Evolutionary conservation across 1,284 basidiomycete genomes (phyloP).

Genomic region (Jaminaea rosea): DNA sequence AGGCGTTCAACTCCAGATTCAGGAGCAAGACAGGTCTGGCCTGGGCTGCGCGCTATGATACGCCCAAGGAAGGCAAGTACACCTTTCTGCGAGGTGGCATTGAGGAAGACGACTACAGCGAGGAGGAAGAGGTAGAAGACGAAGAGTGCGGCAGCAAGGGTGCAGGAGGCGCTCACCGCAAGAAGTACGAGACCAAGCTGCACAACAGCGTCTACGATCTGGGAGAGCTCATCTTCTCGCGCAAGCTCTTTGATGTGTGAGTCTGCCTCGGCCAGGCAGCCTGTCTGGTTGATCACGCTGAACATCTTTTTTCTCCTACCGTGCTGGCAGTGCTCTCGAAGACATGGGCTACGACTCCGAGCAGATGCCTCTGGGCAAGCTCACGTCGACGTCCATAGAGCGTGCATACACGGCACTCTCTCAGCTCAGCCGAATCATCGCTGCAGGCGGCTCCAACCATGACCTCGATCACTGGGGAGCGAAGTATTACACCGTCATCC

Average conservation of each 20-base stretch:
- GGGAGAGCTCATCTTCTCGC: background rate
- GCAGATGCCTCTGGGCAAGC: background rate
- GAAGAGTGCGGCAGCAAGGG: background rate
- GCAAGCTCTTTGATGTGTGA: background rate
- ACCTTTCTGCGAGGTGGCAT: background rate
- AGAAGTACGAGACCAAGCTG: background rate
- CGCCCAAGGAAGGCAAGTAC: background rate
- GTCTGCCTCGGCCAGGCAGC: too few relatives aligned
- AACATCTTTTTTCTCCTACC: background rate
- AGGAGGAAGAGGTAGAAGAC: background rate
- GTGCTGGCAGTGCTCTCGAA: background rate
- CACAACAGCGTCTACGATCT: background rate
- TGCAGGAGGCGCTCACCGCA: too few relatives aligned
- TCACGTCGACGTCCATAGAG: background rate
- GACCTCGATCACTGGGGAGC: too few relatives aligned
- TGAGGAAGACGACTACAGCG: background rate
- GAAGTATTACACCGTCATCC: background rate
- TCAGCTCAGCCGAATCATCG: background rate
- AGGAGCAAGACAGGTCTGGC: background rate
- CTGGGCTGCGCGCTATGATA: background rate
- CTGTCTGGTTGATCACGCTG: background rate
- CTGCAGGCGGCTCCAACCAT: background rate
- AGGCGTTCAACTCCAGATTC: background rate
- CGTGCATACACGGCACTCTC: background rate
- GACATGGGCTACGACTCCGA: background rate